A percentile compares a stretch with the other conserved stretches of the same genome.
These are phyloP conservation scores for Talaromyces thailandensis DNA, from an alignment of 495 filamentous ascomycete genomes.

Conservation along the genomic window DNA sequence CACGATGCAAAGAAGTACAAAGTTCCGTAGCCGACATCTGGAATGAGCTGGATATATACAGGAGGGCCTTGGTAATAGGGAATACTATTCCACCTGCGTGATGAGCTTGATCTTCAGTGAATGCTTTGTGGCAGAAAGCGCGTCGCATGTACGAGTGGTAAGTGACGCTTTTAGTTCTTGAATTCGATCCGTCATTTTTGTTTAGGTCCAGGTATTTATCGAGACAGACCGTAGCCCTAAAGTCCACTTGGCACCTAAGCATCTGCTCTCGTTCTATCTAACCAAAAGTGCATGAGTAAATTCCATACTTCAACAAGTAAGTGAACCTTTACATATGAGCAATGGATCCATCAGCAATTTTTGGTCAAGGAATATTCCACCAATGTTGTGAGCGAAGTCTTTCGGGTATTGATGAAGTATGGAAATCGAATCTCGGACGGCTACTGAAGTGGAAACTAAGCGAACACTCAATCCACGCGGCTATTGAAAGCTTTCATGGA, in stretches of 20 bases:
- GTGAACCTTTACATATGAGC: neutral
- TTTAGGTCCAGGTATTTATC: too few relatives aligned
- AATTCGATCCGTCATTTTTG: too few relatives aligned
- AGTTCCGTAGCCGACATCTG: conserved; percentile 19
- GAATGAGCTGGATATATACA: conserved; percentile 18
- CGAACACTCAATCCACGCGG: neutral
- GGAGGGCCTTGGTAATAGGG: conserved; percentile 19
- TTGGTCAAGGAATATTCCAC: neutral
- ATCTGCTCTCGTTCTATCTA: neutral
- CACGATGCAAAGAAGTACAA: conserved; percentile 24
- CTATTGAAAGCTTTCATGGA: neutral
- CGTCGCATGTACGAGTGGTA: too few relatives aligned
- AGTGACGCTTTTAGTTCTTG: too few relatives aligned
- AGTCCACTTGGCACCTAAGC: neutral
- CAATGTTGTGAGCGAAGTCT: neutral
- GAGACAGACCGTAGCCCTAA: neutral
- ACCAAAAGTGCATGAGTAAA: neutral
- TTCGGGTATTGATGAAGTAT: neutral
- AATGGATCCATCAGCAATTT: neutral
- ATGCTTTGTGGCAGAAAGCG: too few relatives aligned
- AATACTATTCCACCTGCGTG: too few relatives aligned
- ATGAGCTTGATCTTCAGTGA: too few relatives aligned
- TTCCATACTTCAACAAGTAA: neutral
- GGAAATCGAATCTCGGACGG: neutral
- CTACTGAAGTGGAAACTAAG: neutral